Percentiles rank a stretch among this genome's conserved stretches.
These are phyloP conservation scores for Thalia dealbata DNA, from an alignment of 176 grass and related monocot species.

Conservation along the genomic window DNA sequence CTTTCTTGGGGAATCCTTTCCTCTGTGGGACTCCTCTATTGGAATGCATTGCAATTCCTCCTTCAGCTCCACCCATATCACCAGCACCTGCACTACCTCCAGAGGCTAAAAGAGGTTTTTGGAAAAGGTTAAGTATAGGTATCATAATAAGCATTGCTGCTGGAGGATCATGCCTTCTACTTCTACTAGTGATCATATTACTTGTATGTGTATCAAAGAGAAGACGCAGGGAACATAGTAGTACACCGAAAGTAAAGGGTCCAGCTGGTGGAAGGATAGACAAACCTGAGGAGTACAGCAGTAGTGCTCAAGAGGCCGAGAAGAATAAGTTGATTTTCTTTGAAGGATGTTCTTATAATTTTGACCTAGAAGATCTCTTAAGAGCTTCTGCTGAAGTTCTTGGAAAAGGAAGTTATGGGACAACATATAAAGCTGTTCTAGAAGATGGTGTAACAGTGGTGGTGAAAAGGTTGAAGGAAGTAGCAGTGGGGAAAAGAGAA, in stretches of 20 bases:
- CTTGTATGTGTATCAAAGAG: constrained; percentile 60
- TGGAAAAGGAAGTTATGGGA: constrained; percentile 89
- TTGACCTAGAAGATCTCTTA: constrained; percentile 89
- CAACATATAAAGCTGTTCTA: constrained; percentile 95
- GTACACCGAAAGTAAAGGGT: constrained; percentile 61
- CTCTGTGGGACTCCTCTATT: constrained; percentile 60
- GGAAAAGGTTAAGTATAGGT: constrained; percentile 56
- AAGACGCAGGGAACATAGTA: constrained; percentile 28
- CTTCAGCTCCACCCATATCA: constrained; percentile 50
- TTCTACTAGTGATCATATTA: constrained; percentile 48
- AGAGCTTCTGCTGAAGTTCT: constrained; percentile 93
- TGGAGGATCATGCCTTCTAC: constrained; percentile 45
- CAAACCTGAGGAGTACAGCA: constrained; percentile 81
- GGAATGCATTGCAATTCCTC: constrained; percentile 46
- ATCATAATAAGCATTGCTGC: constrained; percentile 54
- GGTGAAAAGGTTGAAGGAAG: constrained; percentile 92
- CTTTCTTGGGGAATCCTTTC: constrained; percentile 76
- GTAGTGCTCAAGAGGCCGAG: constrained; percentile 77
- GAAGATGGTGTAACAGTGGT: constrained; percentile 83
- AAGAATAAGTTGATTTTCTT: constrained; percentile 97
- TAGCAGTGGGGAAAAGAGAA: constrained; percentile 77
- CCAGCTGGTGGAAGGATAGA: constrained; percentile 45
- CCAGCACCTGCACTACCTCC: constrained; percentile 23
- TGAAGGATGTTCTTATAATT: constrained; percentile 78
- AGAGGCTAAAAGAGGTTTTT: constrained; percentile 51